These are phyloP conservation scores for Chaetomium tenue DNA, from an alignment of 495 filamentous ascomycete species.

Conservation along the genomic window DNA sequence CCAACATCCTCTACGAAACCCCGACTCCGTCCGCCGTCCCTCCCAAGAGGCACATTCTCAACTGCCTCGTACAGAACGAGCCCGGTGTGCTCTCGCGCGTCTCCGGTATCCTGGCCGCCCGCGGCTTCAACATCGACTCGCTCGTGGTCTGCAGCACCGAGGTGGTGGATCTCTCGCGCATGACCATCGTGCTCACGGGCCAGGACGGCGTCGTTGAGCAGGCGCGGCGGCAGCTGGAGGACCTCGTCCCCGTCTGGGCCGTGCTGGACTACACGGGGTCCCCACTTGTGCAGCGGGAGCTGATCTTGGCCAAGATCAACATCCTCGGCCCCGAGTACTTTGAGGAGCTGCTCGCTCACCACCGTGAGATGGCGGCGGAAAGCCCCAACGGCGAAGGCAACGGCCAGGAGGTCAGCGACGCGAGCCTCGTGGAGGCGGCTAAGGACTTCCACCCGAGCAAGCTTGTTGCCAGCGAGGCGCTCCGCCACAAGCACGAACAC, in stretches of 20 bases:
- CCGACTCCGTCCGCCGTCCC: conserved; percentile 78
- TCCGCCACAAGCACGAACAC: conserved; percentile 96
- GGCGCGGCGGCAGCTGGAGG: conserved; percentile 90
- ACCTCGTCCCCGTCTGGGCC: conserved; percentile 96
- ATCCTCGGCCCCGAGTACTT: conserved; percentile 97
- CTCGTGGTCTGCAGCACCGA: conserved; percentile 97
- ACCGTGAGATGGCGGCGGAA: conserved; percentile 65
- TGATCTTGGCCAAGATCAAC: conserved; percentile 94
- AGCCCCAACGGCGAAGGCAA: conserved; percentile 30
- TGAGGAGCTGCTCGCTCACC: conserved; percentile 91
- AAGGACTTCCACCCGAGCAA: conserved; percentile 82
- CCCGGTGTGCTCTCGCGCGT: conserved; percentile 95
- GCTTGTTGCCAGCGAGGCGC: conserved; percentile 77
- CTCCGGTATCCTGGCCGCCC: conserved; percentile 91
- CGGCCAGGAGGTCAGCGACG: conserved; percentile 37
- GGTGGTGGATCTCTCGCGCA: conserved; percentile 94
- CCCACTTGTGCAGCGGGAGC: conserved; percentile 92
- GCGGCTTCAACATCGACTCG: conserved; percentile 99
- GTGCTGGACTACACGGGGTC: conserved; percentile 93
- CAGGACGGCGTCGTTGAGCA: conserved; percentile 98
- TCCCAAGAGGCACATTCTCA: conserved; percentile 90
- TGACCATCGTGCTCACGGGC: conserved; percentile 96
- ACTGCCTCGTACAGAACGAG: conserved; percentile 98
- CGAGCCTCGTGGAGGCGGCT: conserved; percentile 41
- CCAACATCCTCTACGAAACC: conserved; percentile 98